Base-by-base conservation (phyloP, 768 basidiomycete genomes). In the Coprinopsis marcescibilis region DNA sequence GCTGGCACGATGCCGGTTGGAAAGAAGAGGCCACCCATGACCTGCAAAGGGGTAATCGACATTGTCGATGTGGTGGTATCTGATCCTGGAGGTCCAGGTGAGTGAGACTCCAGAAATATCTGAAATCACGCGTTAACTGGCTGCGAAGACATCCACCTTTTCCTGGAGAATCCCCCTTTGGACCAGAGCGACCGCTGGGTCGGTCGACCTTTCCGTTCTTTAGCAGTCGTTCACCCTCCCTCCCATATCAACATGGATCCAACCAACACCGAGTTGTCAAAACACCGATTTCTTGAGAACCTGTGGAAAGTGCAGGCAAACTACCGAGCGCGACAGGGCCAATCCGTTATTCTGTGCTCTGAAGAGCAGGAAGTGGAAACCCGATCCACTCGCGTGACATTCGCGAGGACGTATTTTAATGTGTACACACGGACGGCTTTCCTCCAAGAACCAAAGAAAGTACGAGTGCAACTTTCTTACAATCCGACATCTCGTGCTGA, bases 131-230 rank as follows among this genome's bases (percentile, higher is more conserved):
- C 38, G 6, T 29, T 47, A 25, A 47, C 36, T 36, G 12, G 3
- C 19, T 44, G 19, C 23, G 3, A 60, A 93, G 94, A 93, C 54
- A 79, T 97, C 42, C 83, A 94, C 50, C 57, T 95, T 11, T 93
- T 83, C 64, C 67, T 98, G 29, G 90, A 92, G 64, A 81, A 70
- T 35, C 84, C 89, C 13, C 92, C 91, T 4, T 70, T 75, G 42
- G 90, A 91, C 56, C 83, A 89, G 59, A 78, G 73, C 13, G 92
- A 93, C 40, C 77, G 84, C 41, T 98, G 95, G 92, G 80, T 83
- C 13, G 86, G 84, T 30, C 84, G 96, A 8, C 75, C 90, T 10
- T 86, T 93, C 60, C 82, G 96, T 19, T 78, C 84, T 0, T 71
- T 86, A 45, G 77, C 83, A 2, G 84, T 85, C 5, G 89, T 92